Conservation (phyloP, 371 early-diverging fungal genomes). For the Umbelopsis sp. region DNA sequence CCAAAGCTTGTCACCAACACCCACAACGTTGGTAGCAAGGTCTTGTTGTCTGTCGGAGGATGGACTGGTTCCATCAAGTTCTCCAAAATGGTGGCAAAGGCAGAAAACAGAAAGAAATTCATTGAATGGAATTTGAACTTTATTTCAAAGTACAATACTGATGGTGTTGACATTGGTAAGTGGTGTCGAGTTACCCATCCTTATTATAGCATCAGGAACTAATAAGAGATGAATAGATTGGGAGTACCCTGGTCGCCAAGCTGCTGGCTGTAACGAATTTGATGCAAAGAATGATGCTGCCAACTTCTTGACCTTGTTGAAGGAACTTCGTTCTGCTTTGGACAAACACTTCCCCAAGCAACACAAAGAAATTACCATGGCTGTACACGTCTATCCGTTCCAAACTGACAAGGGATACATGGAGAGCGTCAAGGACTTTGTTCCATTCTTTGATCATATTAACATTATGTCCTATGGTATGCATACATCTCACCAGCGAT, state of each 20-base stretch:
- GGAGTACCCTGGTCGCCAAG: constrained; percentile 82
- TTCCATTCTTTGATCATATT: constrained; percentile 67
- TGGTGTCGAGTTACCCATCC: background rate
- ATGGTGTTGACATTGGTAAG: constrained; percentile 62
- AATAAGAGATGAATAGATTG: constrained; percentile 55
- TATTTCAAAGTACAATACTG: constrained; percentile 48
- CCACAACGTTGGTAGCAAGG: constrained; percentile 62
- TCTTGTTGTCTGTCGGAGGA: constrained; percentile 75
- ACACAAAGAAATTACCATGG: constrained; percentile 71
- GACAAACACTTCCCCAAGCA: constrained; percentile 58
- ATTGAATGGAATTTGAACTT: constrained; percentile 60
- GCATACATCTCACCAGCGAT: background rate
- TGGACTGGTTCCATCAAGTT: constrained; percentile 78
- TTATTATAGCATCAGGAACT: constrained; percentile 25
- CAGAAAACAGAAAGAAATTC: constrained; percentile 47
- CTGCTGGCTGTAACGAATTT: constrained; percentile 68
- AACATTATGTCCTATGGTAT: constrained; percentile 66
- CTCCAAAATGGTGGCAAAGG: constrained; percentile 56
- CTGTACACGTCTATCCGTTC: constrained; percentile 71
- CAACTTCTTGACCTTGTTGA: constrained; percentile 56
- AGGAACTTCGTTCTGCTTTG: constrained; percentile 64
- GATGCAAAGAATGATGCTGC: constrained; percentile 49
- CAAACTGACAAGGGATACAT: constrained; percentile 49
- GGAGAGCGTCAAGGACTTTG: constrained; percentile 61
- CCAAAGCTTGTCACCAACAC: constrained; percentile 53